These are phyloP conservation scores for Rhizopus sp. DNA, from an alignment of 371 early-diverging fungal species.

Conservation along the genomic window DNA sequence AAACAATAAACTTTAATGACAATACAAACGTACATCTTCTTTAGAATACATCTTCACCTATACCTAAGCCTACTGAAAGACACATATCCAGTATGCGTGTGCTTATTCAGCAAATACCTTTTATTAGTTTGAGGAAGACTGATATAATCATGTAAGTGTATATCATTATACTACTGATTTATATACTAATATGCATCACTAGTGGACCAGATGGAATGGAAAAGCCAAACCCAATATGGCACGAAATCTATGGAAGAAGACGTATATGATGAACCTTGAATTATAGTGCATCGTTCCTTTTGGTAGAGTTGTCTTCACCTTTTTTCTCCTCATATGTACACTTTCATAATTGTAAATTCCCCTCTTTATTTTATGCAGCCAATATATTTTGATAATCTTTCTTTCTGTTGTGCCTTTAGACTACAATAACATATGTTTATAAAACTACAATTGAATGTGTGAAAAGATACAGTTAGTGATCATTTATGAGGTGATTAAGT, in stretches of 20 bases:
- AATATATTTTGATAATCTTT: too few relatives aligned
- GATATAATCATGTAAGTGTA: constrained; percentile 20
- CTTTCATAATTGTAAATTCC: too few relatives aligned
- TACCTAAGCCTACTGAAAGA: constrained; percentile 13
- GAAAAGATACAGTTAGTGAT: too few relatives aligned
- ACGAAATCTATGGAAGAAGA: constrained; percentile 17
- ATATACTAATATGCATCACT: neutral
- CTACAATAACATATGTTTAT: too few relatives aligned
- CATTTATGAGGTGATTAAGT: too few relatives aligned
- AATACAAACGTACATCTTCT: neutral
- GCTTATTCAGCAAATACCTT: constrained; percentile 17
- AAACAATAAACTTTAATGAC: neutral
- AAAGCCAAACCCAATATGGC: constrained; percentile 21
- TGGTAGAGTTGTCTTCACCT: too few relatives aligned
- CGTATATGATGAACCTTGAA: too few relatives aligned
- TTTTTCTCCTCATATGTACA: too few relatives aligned
- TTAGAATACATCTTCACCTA: neutral
- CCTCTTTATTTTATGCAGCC: too few relatives aligned
- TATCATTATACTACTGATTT: neutral
- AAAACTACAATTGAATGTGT: too few relatives aligned
- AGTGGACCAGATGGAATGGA: constrained; percentile 19
- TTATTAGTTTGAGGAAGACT: constrained; percentile 12
- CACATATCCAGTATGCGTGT: constrained; percentile 25
- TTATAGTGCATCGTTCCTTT: too few relatives aligned
- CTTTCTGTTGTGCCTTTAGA: too few relatives aligned